Evolutionary conservation across 2,329 filamentous ascomycete genomes (phyloP).

Genomic region (Myotisia sp.): DNA sequence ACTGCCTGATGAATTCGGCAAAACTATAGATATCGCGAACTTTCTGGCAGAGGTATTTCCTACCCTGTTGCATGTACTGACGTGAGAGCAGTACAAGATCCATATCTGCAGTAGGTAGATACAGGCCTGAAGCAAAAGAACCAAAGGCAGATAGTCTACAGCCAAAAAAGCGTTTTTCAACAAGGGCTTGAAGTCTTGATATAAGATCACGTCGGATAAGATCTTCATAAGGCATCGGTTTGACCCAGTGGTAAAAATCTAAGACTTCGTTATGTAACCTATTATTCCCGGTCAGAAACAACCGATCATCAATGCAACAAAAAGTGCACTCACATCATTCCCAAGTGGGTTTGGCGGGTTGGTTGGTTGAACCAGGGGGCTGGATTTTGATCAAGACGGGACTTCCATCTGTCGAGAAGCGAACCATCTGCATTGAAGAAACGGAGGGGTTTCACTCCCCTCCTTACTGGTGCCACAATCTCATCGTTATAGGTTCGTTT

Average conservation of each 20-base stretch:
- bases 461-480: slow-evolving; percentile 38
- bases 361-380: slow-evolving; percentile 47
- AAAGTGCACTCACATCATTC: slow-evolving; percentile 19
- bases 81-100: slow-evolving; percentile 68
- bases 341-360: slow-evolving; percentile 20
- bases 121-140: slow-evolving; percentile 79
- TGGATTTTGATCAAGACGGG: slow-evolving; percentile 26
- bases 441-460: slow-evolving; percentile 38
- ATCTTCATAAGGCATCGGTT: slow-evolving; percentile 63
- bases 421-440: slow-evolving; percentile 36
- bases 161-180: slow-evolving; percentile 45
- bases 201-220: slow-evolving; percentile 60
- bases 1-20: slow-evolving; percentile 41
- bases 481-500: slow-evolving; percentile 63
- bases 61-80: slow-evolving; percentile 42
- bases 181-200: slow-evolving; percentile 46
- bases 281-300: too few relatives aligned
- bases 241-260: slow-evolving; percentile 77
- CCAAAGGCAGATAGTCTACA: slow-evolving; percentile 65
- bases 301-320: slow-evolving; percentile 3
- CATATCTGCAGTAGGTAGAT: slow-evolving; percentile 74
- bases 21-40: slow-evolving; percentile 48
- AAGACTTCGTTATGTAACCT: slow-evolving; percentile 81
- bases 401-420: slow-evolving; percentile 41
- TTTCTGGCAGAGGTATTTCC: slow-evolving; percentile 37